Conservation (phyloP, 345 rosid genomes). For the Hibiscus syriacus region DNA sequence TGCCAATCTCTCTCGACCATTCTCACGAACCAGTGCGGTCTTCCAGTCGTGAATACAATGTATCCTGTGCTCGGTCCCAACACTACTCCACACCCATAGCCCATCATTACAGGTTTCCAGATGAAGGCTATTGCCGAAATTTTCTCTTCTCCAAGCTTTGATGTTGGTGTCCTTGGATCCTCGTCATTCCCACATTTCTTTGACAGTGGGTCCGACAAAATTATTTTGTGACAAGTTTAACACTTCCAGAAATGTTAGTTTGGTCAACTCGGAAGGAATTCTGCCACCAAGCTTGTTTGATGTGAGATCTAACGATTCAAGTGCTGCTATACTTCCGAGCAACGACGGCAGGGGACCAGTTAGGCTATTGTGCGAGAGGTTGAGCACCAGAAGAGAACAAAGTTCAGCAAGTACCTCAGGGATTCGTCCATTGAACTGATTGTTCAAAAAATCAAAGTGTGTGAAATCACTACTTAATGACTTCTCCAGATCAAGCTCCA, state of each 20-base stretch:
- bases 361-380: neutral
- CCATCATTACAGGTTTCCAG: neutral
- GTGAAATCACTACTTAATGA: neutral
- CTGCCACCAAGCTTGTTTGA: constrained; percentile 8
- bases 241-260: neutral
- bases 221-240: neutral
- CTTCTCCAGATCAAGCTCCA: neutral
- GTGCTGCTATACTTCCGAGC: neutral
- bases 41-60: neutral
- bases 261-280: constrained; percentile 1
- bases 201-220: neutral
- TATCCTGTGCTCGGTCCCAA: neutral
- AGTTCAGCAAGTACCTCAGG: neutral
- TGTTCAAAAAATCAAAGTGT: neutral
- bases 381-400: neutral
- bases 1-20: neutral
- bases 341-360: constrained; percentile 12
- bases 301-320: constrained; percentile 14
- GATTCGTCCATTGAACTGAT: neutral
- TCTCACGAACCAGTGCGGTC: neutral
- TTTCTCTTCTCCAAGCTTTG: neutral
- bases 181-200: neutral
- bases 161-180: neutral
- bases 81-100: neutral
- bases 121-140: neutral